Percentiles rank a stretch among this genome's conserved stretches.
phyloP scores from a whole-genome alignment of 1,284 basidiomycete species.

The Leccinum colubrinum region DNA sequence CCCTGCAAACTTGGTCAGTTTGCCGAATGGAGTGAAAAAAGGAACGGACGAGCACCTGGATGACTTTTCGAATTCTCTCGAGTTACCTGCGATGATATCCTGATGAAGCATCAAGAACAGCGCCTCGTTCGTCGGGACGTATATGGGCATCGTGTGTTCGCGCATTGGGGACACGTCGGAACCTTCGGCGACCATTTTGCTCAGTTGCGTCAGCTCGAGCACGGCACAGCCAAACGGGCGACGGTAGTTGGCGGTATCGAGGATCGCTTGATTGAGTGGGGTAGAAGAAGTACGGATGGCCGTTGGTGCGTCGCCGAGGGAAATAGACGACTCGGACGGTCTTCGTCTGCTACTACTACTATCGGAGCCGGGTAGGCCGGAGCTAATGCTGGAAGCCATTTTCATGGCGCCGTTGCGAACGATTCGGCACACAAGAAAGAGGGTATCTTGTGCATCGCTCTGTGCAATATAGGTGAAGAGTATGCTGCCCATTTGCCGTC shows the following conservation, averaged over 20 bases:
- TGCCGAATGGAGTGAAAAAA: neutral
- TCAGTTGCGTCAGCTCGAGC: constrained; percentile 79
- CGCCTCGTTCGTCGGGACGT: constrained; percentile 79
- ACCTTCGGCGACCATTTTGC: constrained; percentile 62
- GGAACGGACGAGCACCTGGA: constrained; percentile 51
- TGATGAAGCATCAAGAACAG: constrained; percentile 93
- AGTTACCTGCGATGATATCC: constrained; percentile 84
- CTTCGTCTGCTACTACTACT: constrained; percentile 37
- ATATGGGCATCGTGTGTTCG: constrained; percentile 91
- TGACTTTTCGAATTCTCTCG: constrained; percentile 83
- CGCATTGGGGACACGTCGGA: constrained; percentile 57
- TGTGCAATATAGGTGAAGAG: constrained; percentile 87
- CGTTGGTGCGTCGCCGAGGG: constrained; percentile 30
- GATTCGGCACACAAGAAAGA: constrained; percentile 89
- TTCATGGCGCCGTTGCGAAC: constrained; percentile 88
- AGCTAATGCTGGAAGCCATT: constrained; percentile 57
- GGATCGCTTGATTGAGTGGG: constrained; percentile 22
- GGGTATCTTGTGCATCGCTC: constrained; percentile 80
- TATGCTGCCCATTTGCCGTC: too few species aligned
- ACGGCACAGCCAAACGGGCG: constrained; percentile 95
- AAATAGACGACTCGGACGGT: constrained; percentile 50
- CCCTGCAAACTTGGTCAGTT: constrained; percentile 43
- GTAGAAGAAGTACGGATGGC: constrained; percentile 16
- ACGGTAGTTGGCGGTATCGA: constrained; percentile 58
- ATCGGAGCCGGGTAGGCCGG: constrained; percentile 44